These are phyloP conservation scores for Sodiomyces alkalinus DNA, from an alignment of 2,329 filamentous ascomycete species.

Conservation along the genomic window DNA sequence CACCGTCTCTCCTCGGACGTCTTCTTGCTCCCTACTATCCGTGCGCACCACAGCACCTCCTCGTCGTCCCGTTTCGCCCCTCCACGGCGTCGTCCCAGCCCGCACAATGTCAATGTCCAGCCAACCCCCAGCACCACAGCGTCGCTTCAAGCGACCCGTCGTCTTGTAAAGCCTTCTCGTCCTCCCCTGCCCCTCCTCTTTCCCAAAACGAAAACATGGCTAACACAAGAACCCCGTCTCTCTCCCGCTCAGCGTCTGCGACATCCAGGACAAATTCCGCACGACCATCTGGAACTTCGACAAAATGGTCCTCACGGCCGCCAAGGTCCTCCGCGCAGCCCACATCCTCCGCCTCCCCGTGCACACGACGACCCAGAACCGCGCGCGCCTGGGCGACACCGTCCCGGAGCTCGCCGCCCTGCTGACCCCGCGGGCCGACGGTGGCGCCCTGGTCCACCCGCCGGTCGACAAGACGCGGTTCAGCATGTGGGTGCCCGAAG, in stretches of 20 bases:
- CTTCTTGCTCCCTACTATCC: too few relatives aligned
- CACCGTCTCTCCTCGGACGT: too few relatives aligned
- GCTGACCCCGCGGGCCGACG: constrained; percentile 18
- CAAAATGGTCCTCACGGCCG: constrained; percentile 56
- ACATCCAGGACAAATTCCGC: constrained; percentile 88
- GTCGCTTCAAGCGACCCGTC: constrained; percentile 8
- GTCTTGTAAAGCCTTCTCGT: constrained; percentile 4
- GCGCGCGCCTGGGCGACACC: constrained; percentile 62
- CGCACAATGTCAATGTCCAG: constrained; percentile 3
- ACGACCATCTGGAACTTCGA: constrained; percentile 71
- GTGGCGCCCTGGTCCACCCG: constrained; percentile 18
- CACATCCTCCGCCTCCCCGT: constrained; percentile 59
- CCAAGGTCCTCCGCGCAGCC: constrained; percentile 53
- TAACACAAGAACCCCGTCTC: too few relatives aligned
- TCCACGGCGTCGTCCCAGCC: neutral
- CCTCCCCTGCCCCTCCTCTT: neutral
- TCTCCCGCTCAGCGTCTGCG: constrained; percentile 54
- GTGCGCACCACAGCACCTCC: too few relatives aligned
- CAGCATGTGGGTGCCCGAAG: constrained; percentile 66
- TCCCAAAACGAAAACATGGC: too few relatives aligned
- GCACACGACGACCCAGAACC: constrained; percentile 76
- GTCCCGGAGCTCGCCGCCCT: constrained; percentile 52
- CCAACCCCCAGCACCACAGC: constrained; percentile 1
- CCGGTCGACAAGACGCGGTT: constrained; percentile 79
- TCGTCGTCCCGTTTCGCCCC: too few relatives aligned